Evolutionary conservation across 2,329 filamentous ascomycete species (phyloP).

Genomic region (Chalaropsis ovoidea): DNA sequence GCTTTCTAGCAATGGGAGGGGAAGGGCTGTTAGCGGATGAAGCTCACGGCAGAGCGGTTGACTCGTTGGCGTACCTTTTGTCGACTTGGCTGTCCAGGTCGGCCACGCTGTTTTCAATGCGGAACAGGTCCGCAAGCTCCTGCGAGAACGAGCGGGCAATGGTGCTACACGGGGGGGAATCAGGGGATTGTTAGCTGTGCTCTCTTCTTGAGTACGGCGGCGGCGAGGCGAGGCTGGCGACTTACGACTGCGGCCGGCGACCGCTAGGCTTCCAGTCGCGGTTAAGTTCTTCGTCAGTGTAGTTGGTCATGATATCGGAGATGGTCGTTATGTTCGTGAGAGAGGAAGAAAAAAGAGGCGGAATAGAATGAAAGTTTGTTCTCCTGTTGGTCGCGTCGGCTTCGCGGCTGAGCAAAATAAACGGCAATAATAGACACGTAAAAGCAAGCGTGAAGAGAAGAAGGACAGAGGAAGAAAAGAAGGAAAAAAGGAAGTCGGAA

Average conservation of each 20-base stretch:
- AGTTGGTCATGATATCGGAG: slow-evolving; percentile 34
- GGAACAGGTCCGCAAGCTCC: slow-evolving; percentile 81
- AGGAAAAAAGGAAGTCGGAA: background rate
- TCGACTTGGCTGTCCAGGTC: slow-evolving; percentile 65
- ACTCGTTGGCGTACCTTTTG: slow-evolving; percentile 56
- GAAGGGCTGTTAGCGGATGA: slow-evolving; percentile 18
- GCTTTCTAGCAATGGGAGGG: slow-evolving; percentile 51
- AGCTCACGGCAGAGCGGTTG: slow-evolving; percentile 11
- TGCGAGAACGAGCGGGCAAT: slow-evolving; percentile 79
- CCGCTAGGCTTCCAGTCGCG: slow-evolving; percentile 71
- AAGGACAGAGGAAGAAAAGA: background rate
- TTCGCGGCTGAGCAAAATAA: no score
- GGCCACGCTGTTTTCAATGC: slow-evolving; percentile 67
- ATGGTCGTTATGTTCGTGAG: slow-evolving; percentile 9
- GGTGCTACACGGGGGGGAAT: slow-evolving; percentile 47
- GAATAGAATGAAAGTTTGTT: slow-evolving; percentile 2
- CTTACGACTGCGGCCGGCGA: slow-evolving; percentile 74
- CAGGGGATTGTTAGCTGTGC: slow-evolving; percentile 16
- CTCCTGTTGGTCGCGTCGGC: background rate
- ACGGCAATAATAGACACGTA: background rate
- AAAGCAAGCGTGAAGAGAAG: background rate
- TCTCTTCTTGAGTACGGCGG: background rate
- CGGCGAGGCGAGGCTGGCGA: slow-evolving; percentile 28
- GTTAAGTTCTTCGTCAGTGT: slow-evolving; percentile 56
- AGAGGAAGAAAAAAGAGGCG: background rate